These are phyloP conservation scores for Gloeophyllum trabeum DNA, from an alignment of 768 basidiomycete genomes.

Conservation along the genomic window DNA sequence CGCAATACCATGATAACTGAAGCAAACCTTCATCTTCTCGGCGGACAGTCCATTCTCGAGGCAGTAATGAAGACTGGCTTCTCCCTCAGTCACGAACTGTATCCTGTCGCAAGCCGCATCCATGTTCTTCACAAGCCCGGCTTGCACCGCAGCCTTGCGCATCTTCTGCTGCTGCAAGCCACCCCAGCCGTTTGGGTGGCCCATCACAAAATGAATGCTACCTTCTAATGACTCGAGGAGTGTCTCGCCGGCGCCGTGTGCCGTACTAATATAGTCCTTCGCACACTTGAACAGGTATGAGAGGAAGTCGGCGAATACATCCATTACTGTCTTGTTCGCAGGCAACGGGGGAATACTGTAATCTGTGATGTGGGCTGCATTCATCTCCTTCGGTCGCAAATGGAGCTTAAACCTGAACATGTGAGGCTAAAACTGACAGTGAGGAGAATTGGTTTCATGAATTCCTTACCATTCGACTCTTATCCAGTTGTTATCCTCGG, in stretches of 20 bases:
- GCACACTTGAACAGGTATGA: constrained; percentile 32
- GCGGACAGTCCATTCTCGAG: constrained; percentile 32
- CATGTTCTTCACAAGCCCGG: constrained; percentile 35
- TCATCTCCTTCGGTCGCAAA: constrained; percentile 16
- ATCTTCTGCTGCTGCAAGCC: constrained; percentile 46
- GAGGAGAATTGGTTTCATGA: background rate
- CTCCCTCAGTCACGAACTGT: constrained; percentile 52
- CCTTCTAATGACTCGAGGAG: constrained; percentile 30
- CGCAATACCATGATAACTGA: constrained; percentile 3
- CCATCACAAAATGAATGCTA: constrained; percentile 32
- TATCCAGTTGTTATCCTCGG: constrained; percentile 23
- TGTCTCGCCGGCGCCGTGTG: constrained; percentile 26
- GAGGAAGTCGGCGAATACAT: constrained; percentile 40
- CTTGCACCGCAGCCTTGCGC: constrained; percentile 38
- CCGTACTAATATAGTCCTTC: constrained; percentile 30
- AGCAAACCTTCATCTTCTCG: constrained; percentile 21
- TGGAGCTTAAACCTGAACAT: constrained; percentile 23
- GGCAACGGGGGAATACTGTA: constrained; percentile 32
- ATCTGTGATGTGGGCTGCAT: constrained; percentile 14
- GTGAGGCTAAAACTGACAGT: background rate
- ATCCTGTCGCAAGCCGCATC: constrained; percentile 28
- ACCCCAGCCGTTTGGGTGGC: constrained; percentile 47
- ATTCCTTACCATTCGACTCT: constrained; percentile 19
- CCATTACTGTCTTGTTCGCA: constrained; percentile 23
- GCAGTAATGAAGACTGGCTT: constrained; percentile 51